Evolutionary conservation across 192 early-diverging fungal genomes (phyloP).

Genomic region (Coemansia interrupta): DNA sequence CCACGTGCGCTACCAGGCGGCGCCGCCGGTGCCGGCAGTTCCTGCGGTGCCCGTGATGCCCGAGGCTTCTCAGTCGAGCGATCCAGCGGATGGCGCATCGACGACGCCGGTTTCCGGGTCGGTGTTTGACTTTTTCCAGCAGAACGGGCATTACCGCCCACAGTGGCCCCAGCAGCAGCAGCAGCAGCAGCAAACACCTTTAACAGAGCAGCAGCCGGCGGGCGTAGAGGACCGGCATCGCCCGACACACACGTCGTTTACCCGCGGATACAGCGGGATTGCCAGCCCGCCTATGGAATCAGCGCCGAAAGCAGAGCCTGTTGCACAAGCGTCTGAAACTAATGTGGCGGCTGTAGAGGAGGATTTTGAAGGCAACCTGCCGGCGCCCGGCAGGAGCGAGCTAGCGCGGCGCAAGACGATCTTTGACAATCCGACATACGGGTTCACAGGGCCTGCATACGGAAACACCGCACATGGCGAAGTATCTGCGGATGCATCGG

Average conservation of each 20-base stretch:
- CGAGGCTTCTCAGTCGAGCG: not conserved
- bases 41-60: not conserved
- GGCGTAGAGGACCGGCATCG: slow-evolving; percentile 5
- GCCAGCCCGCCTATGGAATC: not conserved
- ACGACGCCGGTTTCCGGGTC: slow-evolving; percentile 13
- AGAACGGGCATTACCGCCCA: slow-evolving; percentile 15
- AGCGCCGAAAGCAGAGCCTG: not conserved
- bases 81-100: not conserved
- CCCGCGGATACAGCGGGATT: slow-evolving; percentile 17
- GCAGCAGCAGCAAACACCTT: not conserved
- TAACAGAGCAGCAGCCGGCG: not conserved
- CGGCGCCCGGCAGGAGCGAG: not conserved
- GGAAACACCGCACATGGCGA: not conserved
- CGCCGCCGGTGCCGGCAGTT: not conserved
- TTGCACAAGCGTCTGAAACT: not conserved
- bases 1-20: not conserved
- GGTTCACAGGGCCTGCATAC: slow-evolving; percentile 33
- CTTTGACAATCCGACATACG: slow-evolving; percentile 55
- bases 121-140: slow-evolving; percentile 45
- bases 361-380: not conserved
- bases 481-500: not conserved
- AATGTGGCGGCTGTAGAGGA: not conserved
- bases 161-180: slow-evolving; percentile 11
- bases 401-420: slow-evolving; percentile 52
- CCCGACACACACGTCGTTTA: slow-evolving; percentile 19